phyloP scores from a whole-genome alignment of 2,329 filamentous ascomycete species.

The Ceratocystis diversiconidia region DNA sequence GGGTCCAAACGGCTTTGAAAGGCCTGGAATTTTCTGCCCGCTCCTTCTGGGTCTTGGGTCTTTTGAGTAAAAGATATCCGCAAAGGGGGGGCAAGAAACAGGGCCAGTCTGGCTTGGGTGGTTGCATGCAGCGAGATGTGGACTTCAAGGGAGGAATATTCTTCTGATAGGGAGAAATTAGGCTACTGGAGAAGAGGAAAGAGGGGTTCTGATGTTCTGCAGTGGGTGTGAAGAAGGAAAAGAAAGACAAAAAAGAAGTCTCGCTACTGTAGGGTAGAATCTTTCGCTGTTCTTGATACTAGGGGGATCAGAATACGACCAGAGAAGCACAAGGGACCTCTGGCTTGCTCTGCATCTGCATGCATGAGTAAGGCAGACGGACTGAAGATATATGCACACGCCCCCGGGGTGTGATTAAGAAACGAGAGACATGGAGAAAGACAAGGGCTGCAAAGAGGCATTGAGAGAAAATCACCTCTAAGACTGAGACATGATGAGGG shows the following conservation, averaged over 20 bases:
- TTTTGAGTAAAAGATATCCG: background rate
- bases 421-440: background rate
- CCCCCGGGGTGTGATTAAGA: background rate
- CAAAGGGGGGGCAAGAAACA: background rate
- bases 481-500: background rate
- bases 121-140: background rate
- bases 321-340: background rate
- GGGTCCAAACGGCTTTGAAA: background rate
- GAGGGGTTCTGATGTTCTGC: background rate
- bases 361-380: too few relatives aligned
- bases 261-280: background rate
- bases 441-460: background rate
- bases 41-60: background rate
- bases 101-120: background rate
- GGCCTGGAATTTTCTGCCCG: background rate
- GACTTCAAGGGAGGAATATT: background rate
- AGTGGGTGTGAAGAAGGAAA: background rate
- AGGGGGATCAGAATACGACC: background rate
- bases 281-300: background rate
- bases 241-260: background rate
- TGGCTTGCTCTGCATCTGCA: background rate
- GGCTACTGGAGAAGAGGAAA: background rate
- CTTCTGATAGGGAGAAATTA: background rate
- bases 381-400: background rate
- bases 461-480: background rate